A percentile compares a stretch with the other conserved stretches of the same genome.
phyloP scores from a whole-genome alignment of 352 stramenopile species.

The Pythium rishiriense region DNA sequence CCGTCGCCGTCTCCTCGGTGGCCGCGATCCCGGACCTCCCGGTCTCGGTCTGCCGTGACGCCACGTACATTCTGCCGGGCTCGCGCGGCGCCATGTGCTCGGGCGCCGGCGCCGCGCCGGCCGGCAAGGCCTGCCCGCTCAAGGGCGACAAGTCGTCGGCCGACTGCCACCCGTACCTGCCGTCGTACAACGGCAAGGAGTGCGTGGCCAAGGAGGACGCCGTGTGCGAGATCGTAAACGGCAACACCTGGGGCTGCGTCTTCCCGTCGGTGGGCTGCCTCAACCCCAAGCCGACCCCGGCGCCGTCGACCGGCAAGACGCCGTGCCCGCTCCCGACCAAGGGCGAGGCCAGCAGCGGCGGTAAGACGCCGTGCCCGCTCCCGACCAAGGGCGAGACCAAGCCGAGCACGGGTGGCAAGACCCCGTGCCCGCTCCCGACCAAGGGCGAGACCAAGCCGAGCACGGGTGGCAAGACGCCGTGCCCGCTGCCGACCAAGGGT shows the following conservation, averaged over 20 bases:
- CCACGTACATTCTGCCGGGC: constrained; percentile 29
- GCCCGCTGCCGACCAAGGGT: constrained; percentile 11
- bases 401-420: background rate
- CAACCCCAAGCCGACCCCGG: constrained; percentile 16
- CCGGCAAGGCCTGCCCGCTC: constrained; percentile 25
- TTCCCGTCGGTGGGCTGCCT: constrained; percentile 30
- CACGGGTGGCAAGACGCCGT: constrained; percentile 8
- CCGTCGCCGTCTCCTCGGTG: constrained; percentile 18
- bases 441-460: constrained; percentile 6
- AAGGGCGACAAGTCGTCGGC: constrained; percentile 22
- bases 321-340: constrained; percentile 14
- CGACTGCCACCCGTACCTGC: constrained; percentile 31
- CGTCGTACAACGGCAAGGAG: constrained; percentile 24
- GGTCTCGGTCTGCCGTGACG: constrained; percentile 32
- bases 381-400: constrained; percentile 4
- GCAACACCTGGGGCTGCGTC: constrained; percentile 30
- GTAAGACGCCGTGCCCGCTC: constrained; percentile 18
- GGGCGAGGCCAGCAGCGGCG: background rate
- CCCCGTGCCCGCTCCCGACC: constrained; percentile 11
- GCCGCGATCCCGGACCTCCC: constrained; percentile 18
- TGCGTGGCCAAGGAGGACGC: constrained; percentile 31
- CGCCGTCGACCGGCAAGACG: constrained; percentile 5
- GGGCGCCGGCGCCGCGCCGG: constrained; percentile 20
- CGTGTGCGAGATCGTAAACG: constrained; percentile 25
- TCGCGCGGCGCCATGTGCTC: constrained; percentile 30